Base-by-base conservation (phyloP, 495 filamentous ascomycete genomes). In the Daldinia concentrica region DNA sequence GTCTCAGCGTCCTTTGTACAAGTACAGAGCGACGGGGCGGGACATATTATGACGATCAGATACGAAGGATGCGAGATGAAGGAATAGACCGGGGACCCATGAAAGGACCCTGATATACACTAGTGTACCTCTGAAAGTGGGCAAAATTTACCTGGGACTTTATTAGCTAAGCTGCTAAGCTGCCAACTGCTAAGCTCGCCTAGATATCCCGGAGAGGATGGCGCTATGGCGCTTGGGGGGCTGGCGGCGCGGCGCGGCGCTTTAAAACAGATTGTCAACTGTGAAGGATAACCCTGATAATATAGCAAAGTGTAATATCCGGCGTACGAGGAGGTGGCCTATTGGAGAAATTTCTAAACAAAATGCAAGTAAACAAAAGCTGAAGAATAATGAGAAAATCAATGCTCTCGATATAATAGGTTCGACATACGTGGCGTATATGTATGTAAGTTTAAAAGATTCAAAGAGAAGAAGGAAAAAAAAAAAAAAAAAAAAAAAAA, bases 11-110 rank as follows among this genome's bases (percentile, higher is more conserved):
- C 62, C 34, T 55, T 43, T 60, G 69, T 68, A 68, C 64, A 68
- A 68, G 41, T 68, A 68, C 69, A 65, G 65, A 62, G 71, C 65
- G 55, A 63, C 68, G 65, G 65, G 71, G 71, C 48, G 64, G 64
- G 71, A n/a, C 37, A 27, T 12, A 30, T 62, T 73, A 60, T 73
- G 70, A 68, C 64, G 71, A 73, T 73, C 71, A 73, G 71, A 72
- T 73, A 73, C 32, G 71, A 68, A 73, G 66, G 71, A 73, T 73
- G 71, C 66, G 71, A 73, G 71, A 73, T 73, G 71, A 73, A 69
- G 62, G 71, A 68, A 73, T 65, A 8, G 58, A 66, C 71, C 50
- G 54, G 71, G 71, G 71, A 45, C 66, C 71, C 71, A 66, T 73
- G 71, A 59, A 52, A 55, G 71, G 71, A 73, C 71, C 71, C 71